Conservation (phyloP, 768 basidiomycete species). For the Mycena haematopus region DNA sequence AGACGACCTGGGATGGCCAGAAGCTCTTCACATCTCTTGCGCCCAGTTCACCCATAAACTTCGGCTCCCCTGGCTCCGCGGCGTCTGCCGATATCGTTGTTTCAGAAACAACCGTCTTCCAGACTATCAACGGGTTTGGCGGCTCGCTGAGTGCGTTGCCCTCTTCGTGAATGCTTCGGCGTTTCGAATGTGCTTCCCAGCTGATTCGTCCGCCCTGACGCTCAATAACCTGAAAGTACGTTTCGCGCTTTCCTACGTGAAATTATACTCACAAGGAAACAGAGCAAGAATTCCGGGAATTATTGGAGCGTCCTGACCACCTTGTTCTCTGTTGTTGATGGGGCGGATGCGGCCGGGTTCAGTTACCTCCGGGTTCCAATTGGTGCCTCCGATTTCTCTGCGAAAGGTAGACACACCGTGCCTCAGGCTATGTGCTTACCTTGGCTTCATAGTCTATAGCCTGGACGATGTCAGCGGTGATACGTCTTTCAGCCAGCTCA, state of each 20-base stretch:
- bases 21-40: conserved; percentile 57
- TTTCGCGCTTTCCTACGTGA: background rate
- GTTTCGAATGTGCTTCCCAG: conserved; percentile 45
- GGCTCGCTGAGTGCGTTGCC: conserved; percentile 59
- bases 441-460: conserved; percentile 60
- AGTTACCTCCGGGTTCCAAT: conserved; percentile 59
- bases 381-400: conserved; percentile 78
- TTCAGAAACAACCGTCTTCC: conserved; percentile 58
- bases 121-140: conserved; percentile 72
- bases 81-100: conserved; percentile 70
- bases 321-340: conserved; percentile 68
- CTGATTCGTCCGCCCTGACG: conserved; percentile 73
- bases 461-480: conserved; percentile 68
- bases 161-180: background rate
- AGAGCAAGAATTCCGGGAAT: conserved; percentile 57
- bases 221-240: conserved; percentile 70
- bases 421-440: no score
- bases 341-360: conserved; percentile 57
- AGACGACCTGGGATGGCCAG: conserved; percentile 60
- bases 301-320: conserved; percentile 65
- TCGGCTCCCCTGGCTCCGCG: conserved; percentile 57
- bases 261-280: background rate
- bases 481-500: conserved; percentile 61
- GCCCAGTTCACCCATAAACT: conserved; percentile 59
- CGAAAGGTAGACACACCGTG: no score